Evolutionary conservation across 2,329 filamentous ascomycete genomes (phyloP), one percentile per base, ranked within the genome.

Genomic region (Trichoderma brevicompactum): DNA sequence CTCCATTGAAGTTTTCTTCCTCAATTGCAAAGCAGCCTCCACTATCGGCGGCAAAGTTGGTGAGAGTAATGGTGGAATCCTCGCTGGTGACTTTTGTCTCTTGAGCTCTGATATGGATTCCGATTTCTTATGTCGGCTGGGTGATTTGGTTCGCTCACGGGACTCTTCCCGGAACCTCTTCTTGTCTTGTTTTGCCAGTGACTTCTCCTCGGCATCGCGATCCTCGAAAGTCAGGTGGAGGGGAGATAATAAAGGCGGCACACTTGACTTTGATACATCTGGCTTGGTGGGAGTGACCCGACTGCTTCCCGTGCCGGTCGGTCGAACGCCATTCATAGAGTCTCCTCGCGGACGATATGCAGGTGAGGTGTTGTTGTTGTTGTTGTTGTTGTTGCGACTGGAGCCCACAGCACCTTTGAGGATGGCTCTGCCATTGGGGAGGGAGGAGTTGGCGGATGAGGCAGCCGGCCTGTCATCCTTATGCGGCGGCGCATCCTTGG

Each of bases 171-270:
- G 72, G 10, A n/a, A 4, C 52, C 70, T 68, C 67, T 73, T 79
- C 72, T 76, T 67, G 80, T 68, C 71, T 71, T 59, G 74, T 70
- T 67, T 71, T 72, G 69, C 74, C 76, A 9, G 71, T 50, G 28
- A 66, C 66, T 3, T 69, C 62, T 72, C 67, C 1, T 69, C 68
- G 7, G 80, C 77, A 34, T 67, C 65, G 10, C 56, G 52, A 19
- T 78, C 77, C 40, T 81, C 80, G 32, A 83, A 77, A 43, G 77
- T 78, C 10, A 85, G 76, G 41, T 79, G 80, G 1, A 85, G 74
- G 1, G 85, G 85, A 0, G 85, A 87, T 13, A 87, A 71, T 36
- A 87, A 70, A 2, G 81, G 82, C 8, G 85, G 85, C 7, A 87
- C 76, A 28, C 75, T 74, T 32, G 79, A 68, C 68, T 80, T 81